phyloP scores from a whole-genome alignment of 495 filamentous ascomycete genomes.

The Xylaria sp. region DNA sequence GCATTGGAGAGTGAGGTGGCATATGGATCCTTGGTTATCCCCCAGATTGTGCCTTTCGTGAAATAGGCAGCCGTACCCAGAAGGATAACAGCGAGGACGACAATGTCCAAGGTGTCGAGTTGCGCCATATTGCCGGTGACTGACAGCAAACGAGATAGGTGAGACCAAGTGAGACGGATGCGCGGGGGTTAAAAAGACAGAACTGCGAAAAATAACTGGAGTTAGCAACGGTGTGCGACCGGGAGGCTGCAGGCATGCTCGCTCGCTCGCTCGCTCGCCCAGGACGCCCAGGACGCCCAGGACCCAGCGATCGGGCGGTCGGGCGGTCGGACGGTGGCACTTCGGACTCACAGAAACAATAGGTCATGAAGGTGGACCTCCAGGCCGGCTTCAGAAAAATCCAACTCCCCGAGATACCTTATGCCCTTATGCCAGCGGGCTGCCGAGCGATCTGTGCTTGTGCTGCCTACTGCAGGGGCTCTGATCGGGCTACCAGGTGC shows the following conservation, averaged over 20 bases:
- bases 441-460: constrained; percentile 17
- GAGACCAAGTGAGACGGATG: constrained; percentile 16
- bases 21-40: constrained; percentile 84
- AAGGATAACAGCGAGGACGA: constrained; percentile 85
- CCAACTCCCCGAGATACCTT: constrained; percentile 1
- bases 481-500: not conserved
- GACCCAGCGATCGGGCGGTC: too few relatives aligned
- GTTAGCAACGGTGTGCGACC: constrained; percentile 23
- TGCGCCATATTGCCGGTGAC: constrained; percentile 74
- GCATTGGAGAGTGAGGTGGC: constrained; percentile 69
- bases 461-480: constrained; percentile 20
- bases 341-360: constrained; percentile 7
- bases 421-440: too few relatives aligned
- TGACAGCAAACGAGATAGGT: not conserved
- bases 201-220: not conserved
- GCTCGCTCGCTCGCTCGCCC: not conserved
- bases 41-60: constrained; percentile 96
- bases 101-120: constrained; percentile 91
- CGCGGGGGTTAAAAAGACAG: not conserved
- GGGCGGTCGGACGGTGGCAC: not conserved
- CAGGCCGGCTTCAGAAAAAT: not conserved
- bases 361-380: not conserved
- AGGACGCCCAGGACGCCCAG: too few relatives aligned
- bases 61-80: constrained; percentile 93
- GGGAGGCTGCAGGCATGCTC: not conserved